Evolutionary conservation across 78 protist species (phyloP).

Genomic region (Dictyostelium citrinum): DNA sequence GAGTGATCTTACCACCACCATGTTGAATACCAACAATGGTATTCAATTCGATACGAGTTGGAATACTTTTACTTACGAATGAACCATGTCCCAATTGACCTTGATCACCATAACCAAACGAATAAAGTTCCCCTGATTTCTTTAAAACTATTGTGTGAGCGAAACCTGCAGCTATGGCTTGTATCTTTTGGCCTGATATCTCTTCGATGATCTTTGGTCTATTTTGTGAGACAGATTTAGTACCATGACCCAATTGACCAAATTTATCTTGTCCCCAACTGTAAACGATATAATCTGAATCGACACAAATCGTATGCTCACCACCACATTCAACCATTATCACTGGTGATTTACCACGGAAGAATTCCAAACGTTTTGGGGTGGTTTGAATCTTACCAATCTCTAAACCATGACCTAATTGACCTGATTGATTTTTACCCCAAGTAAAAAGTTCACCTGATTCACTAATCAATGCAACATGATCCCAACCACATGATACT

Average conservation of each 20-base stretch:
- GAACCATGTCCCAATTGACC: conserved; percentile 71
- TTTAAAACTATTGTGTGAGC: conserved; percentile 56
- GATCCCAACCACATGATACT: conserved; percentile 75
- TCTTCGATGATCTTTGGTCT: conserved; percentile 64
- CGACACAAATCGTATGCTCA: conserved; percentile 53
- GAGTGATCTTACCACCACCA: conserved; percentile 20
- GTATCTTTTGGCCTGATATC: conserved; percentile 28
- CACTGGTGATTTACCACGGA: conserved; percentile 28
- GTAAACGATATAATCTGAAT: conserved; percentile 17
- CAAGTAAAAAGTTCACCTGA: conserved; percentile 69
- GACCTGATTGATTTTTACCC: conserved; percentile 62
- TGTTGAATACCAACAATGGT: conserved; percentile 18
- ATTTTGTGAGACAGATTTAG: neutral
- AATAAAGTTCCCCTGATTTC: conserved; percentile 45
- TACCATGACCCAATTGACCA: conserved; percentile 82
- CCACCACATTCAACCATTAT: conserved; percentile 66
- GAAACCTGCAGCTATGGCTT: conserved; percentile 51
- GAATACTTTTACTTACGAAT: conserved; percentile 1
- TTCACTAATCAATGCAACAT: conserved; percentile 23
- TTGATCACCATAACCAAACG: conserved; percentile 57
- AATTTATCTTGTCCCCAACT: conserved; percentile 58
- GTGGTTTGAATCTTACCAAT: conserved; percentile 29
- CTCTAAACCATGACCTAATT: conserved; percentile 72
- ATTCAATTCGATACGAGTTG: conserved; percentile 35
- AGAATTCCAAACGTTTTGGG: conserved; percentile 41